phyloP scores from a whole-genome alignment of 2,329 filamentous ascomycete species.

The Microcyclospora tardicrescens region DNA sequence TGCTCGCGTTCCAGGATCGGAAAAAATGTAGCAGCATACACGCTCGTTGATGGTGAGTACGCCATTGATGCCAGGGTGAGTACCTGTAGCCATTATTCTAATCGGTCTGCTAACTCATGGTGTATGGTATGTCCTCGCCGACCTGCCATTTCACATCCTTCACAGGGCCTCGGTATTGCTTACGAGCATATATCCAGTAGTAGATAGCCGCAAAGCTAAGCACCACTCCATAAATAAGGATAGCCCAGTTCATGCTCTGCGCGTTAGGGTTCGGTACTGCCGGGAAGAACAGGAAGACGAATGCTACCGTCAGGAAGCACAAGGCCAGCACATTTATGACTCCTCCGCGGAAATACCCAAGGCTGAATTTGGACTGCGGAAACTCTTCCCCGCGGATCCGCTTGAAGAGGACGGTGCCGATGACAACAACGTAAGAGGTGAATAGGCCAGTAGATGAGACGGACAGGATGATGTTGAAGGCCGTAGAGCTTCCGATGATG shows the following conservation, averaged over 20 bases:
- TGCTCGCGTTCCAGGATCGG: too few species aligned
- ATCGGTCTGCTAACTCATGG: too few species aligned
- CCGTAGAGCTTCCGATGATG: slow-evolving; percentile 8
- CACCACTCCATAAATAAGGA: slow-evolving; percentile 9
- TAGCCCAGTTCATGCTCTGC: slow-evolving; percentile 10
- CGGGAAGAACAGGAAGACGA: slow-evolving; percentile 10
- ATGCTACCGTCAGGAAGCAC: slow-evolving; percentile 1
- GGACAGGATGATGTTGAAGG: slow-evolving; percentile 11
- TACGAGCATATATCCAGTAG: slow-evolving; percentile 6
- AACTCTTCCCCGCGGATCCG: slow-evolving; percentile 7
- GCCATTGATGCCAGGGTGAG: too few species aligned
- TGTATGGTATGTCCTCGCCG: too few species aligned
- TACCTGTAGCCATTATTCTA: too few species aligned
- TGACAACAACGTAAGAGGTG: slow-evolving; percentile 9
- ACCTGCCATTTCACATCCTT: too few species aligned
- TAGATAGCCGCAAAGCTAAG: slow-evolving; percentile 9
- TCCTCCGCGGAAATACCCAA: slow-evolving; percentile 7
- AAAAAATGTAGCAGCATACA: too few species aligned
- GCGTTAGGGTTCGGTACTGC: slow-evolving; percentile 3
- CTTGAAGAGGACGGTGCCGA: slow-evolving; percentile 8
- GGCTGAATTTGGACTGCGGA: slow-evolving; percentile 8
- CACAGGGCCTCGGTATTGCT: slow-evolving; percentile 11
- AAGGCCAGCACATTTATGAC: slow-evolving; percentile 8
- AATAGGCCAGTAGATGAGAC: slow-evolving; percentile 7
- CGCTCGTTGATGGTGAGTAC: too few species aligned